A percentile compares a stretch with the other conserved stretches of the same genome.
phyloP scores from a whole-genome alignment of 2,329 filamentous ascomycete species.

The Fusarium sp. region DNA sequence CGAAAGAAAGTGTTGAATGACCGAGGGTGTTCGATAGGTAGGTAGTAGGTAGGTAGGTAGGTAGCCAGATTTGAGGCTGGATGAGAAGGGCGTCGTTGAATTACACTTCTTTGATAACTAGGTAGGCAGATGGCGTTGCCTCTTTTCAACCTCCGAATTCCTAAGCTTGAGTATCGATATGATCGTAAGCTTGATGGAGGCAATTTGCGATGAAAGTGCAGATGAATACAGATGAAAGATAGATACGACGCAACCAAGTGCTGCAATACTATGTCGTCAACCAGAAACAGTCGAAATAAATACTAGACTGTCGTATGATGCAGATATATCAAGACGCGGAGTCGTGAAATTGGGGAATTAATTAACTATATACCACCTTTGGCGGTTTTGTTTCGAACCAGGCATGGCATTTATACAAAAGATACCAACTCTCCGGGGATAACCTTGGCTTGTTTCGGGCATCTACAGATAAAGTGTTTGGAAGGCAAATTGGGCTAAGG shows the following conservation, averaged over 20 bases:
- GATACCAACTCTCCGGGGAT: neutral
- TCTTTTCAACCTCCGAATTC: slow-evolving; percentile 19
- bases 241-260: no score
- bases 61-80: neutral
- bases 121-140: neutral
- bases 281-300: neutral
- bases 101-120: neutral
- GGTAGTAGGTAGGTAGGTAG: no score
- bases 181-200: neutral
- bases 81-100: neutral
- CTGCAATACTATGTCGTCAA: neutral
- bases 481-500: neutral
- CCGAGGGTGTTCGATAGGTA: neutral
- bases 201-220: neutral
- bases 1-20: neutral
- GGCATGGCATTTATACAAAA: neutral
- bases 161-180: neutral
- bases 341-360: neutral
- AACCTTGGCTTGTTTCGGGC: slow-evolving; percentile 9
- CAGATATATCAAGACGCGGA: slow-evolving; percentile 6
- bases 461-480: neutral
- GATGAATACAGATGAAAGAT: neutral
- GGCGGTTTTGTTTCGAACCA: slow-evolving; percentile 1
- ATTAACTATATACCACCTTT: neutral
- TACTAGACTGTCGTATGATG: neutral